Evolutionary conservation across 2,329 filamentous ascomycete genomes (phyloP).

Genomic region (Aureobasidium lini): DNA sequence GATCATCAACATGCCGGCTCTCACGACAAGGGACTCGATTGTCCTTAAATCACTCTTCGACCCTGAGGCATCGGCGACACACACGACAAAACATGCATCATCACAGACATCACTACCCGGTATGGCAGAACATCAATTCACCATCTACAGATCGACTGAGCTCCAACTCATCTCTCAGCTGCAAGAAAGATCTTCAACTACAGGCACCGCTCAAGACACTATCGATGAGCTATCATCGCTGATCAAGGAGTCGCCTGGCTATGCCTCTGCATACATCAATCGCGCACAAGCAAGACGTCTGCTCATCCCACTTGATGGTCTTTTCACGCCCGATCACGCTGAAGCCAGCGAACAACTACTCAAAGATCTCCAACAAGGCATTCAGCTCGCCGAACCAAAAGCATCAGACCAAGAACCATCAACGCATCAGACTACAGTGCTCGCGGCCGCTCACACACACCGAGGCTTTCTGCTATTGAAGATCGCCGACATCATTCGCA

Average conservation of each 20-base stretch:
- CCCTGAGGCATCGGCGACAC: conserved; percentile 32
- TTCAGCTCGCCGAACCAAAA: conserved; percentile 51
- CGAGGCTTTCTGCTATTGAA: conserved; percentile 44
- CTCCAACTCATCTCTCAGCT: conserved; percentile 10
- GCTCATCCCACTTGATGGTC: conserved; percentile 22
- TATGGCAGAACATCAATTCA: conserved; percentile 8
- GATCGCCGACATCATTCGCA: conserved; percentile 27
- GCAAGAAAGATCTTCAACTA: not conserved
- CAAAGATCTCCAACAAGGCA: conserved; percentile 38
- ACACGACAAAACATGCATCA: not conserved
- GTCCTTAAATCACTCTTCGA: conserved; percentile 35
- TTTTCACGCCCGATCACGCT: conserved; percentile 12
- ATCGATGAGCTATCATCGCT: conserved; percentile 29
- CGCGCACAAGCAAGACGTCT: conserved; percentile 57
- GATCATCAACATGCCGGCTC: conserved; percentile 15
- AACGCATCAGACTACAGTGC: conserved; percentile 58
- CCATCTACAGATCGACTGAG: not conserved
- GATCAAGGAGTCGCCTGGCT: conserved; percentile 52
- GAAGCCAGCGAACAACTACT: conserved; percentile 21
- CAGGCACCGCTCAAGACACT: not conserved
- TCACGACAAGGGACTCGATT: conserved; percentile 31
- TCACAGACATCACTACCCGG: conserved; percentile 3
- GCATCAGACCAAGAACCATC: conserved; percentile 43
- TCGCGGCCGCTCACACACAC: conserved; percentile 66
- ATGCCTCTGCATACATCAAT: conserved; percentile 69